Base-by-base conservation (phyloP, 495 filamentous ascomycete species). In the Aspergillus incahuasiensis region DNA sequence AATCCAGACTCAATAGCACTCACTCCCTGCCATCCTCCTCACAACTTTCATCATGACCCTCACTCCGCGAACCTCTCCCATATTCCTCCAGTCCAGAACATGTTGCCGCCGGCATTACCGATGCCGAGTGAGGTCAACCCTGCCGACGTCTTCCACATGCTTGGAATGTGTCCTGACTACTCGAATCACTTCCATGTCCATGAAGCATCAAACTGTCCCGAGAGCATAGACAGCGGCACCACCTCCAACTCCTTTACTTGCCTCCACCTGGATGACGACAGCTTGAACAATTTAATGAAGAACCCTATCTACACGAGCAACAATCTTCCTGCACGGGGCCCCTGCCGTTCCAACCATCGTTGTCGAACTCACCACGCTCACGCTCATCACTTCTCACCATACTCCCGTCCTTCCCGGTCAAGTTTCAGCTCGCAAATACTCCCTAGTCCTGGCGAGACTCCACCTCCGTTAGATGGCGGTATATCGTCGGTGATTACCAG, bases 381-480 rank as follows among this genome's bases (percentile, higher is more conserved):
- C 45, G 50, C 52, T n/a, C 62, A 65, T 16, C 71, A 67, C 18
- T 76, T 74, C 48, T 72, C 71, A 18, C 74, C 73, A 6, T 74
- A 74, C 51, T 70, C 75, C 1, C 72, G 73, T 32, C 71, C 73
- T 5, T 74, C 73, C 12, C 65, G 72, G 12, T 72, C 70, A 8
- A 75, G 75, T 30, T 55, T 75, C 19, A 78, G 73, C 52, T 76
- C 75, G 1, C 73, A 73, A 18, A 47, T 75, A 32, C 40, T 70
- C 8, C 70, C 72, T 12, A 76, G 71, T 48, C 69, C 74, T 1
- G 68, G 67, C 22, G 74, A 74, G 25, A 76, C 71, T 0, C 71
- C 75, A 25, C 74, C 74, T n/a, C 73, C 74, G 11, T 59, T 78
- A 18, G 74, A 78, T 11, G 65, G 68, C 7, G 69, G 69, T 19